phyloP scores from a whole-genome alignment of 169 alveolate species.

The Plasmodium cynomolgi region DNA sequence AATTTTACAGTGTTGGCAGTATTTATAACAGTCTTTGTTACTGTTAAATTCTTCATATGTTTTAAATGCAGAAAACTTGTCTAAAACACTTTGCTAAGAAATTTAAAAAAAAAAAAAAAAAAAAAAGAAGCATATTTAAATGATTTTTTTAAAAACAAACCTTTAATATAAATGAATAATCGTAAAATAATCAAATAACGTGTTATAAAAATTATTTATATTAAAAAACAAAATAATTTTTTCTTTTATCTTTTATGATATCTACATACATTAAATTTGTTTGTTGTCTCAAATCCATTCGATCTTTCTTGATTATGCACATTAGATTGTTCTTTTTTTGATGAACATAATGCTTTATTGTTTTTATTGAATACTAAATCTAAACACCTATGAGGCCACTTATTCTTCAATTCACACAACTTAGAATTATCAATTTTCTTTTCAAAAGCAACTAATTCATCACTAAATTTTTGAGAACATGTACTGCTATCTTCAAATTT shows the following conservation, averaged over 20 bases:
- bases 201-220: too few species aligned
- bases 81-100: neutral
- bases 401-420: neutral
- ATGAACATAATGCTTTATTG: neutral
- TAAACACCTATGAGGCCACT: neutral
- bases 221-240: too few species aligned
- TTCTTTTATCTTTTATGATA: too few species aligned
- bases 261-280: too few species aligned
- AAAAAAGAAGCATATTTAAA: neutral
- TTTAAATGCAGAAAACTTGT: neutral
- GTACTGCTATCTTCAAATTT: neutral
- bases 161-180: too few species aligned
- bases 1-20: neutral
- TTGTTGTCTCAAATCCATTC: too few species aligned
- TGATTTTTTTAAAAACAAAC: neutral
- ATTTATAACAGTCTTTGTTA: neutral
- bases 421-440: neutral
- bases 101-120: neutral
- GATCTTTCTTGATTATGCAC: too few species aligned
- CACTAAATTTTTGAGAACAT: neutral
- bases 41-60: neutral
- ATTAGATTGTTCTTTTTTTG: too few species aligned
- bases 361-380: neutral
- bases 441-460: neutral
- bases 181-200: too few species aligned